Evolutionary conservation across 2,329 filamentous ascomycete genomes (phyloP), one percentile per base, ranked within the genome.

Genomic region (Aureobasidium sp.): DNA sequence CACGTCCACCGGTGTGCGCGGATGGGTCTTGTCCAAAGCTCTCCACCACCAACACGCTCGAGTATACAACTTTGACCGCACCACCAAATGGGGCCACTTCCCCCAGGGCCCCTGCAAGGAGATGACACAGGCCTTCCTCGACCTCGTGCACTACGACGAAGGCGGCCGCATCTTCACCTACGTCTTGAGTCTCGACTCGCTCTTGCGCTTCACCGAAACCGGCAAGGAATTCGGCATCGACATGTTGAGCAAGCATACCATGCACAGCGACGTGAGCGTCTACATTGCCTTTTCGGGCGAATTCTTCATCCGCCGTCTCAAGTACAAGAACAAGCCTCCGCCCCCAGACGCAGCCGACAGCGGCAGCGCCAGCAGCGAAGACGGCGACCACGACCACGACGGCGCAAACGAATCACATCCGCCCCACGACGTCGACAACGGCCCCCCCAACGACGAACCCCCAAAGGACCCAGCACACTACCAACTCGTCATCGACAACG

Each of bases 161-260:
- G 92, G 91, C 20, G 88, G 89, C 1, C 86, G 91, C 14, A 85
- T 95, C 62, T 97, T 94, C 71, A 97, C 93, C 25, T 97, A 97
- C 68, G 87, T 97, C 29, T 79, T 97, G 25, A 96, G 91, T 0
- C 81, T 97, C 7, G 93, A 97, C 70, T 89, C 88, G 5, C 81
- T 93, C 59, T 84, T 95, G 71, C 87, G 91, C 49, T 97, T 97
- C 75, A 97, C 93, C 0, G 93, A 97, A 74, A 97, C 93, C 0
- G 93, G 93, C 34, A 94, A 94, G 69, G 92, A 97, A 70, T 97
- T 97, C 64, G 91, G 92, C 58, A 91, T 97, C 69, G 93, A 97
- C 75, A 80, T 97, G 73, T 77, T 97, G 69, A 91, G 87, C 74
- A 97, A 97, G 73, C 93, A 97, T 74, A 96, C 91, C 44, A 96